Evolutionary conservation across 2,329 filamentous ascomycete species (phyloP), one percentile per base, ranked within the genome.

Genomic region (Whalleya microplaca): DNA sequence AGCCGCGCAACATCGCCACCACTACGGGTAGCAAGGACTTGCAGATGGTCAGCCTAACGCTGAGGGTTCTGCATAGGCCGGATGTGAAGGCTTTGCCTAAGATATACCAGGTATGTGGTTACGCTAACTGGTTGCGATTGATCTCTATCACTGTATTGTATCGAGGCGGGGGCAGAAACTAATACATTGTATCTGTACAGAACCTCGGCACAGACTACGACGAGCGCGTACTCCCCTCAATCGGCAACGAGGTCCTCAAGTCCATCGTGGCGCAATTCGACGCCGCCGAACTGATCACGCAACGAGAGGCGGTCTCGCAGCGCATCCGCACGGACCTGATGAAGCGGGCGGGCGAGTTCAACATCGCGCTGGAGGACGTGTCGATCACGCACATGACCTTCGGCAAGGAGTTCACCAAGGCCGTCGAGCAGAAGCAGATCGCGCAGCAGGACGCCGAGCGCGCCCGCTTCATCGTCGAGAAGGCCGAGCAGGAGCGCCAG

Each of bases 381-480:
- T 96, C 92, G 72, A 99, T 99, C 77, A 99, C 95, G 60, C 95
- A 99, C 84, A 99, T 99, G 95, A 99, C 95, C 51, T 99, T 99
- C 74, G 95, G 95, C 68, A 94, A 94, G 77, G 95, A 99, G 78
- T 99, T 99, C 83, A 99, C 95, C 59, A 91, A 91, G 77, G 95
- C 95, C 64, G 95, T 99, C 70, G 95, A 99, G 81, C 95, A 99
- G 86, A 99, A 99, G 87, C 95, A 99, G 83, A 99, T 99, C 75
- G 95, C 95, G 53, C 95, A 99, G 80, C 95, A 99, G 79, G 95
- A 99, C 73, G 95, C 95, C 63, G 95, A 99, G 84, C 86, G 95
- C 64, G 95, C 95, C 47, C 86, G 95, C 65, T 99, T 99, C 82
- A 96, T 99, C 67, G 95, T 99, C 74, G 95, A 99, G 84, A 92